Evolutionary conservation across 2,329 filamentous ascomycete species (phyloP), one percentile per base, ranked within the genome.

Genomic region (Dactylonectria estremocensis): DNA sequence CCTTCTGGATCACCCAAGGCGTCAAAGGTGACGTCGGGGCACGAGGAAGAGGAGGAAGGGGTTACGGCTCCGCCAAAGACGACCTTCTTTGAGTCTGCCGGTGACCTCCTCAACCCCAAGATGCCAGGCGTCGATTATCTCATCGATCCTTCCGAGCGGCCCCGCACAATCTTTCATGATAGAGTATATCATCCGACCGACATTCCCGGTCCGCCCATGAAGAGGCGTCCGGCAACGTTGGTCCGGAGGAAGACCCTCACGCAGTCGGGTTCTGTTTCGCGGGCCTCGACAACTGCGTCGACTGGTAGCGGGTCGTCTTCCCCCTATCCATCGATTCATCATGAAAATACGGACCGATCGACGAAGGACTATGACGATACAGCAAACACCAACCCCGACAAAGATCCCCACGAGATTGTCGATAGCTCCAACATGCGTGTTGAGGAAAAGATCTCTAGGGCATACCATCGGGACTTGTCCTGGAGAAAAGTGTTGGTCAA

Each of bases 401-500:
- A 83, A 72, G 69, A 78, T 2, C 68, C 75, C 2, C 71, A 77
- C 8, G 80, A 83, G 54, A 69, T 80, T 0, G 78, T 90, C 3
- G 90, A 92, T 73, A 86, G 82, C 16, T 89, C 91, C 10, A 89
- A 84, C 70, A 95, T 98, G 90, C 94, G 93, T 69, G 95, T 98
- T 1, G 96, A 99, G 80, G 96, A 99, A 80, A 98, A 98, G 82
- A 99, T 99, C 72, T 96, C 96, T 2, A 90, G 96, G 53, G 96
- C 95, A 14, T 99, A 99, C 82, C 96, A 99, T 80, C 90, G 91
- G 13, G 94, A 94, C 70, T 83, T 99, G 20, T 93, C 94, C 1
- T 99, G 96, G 96, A 93, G 96, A 52, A 99, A 99, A 79, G 96
- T 99, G 1, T 89, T 99, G 4, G 96, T 99, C 14, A 93, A 96